These are phyloP conservation scores for Skeletonema grethae DNA, from an alignment of 108 stramenopile species.

Conservation along the genomic window DNA sequence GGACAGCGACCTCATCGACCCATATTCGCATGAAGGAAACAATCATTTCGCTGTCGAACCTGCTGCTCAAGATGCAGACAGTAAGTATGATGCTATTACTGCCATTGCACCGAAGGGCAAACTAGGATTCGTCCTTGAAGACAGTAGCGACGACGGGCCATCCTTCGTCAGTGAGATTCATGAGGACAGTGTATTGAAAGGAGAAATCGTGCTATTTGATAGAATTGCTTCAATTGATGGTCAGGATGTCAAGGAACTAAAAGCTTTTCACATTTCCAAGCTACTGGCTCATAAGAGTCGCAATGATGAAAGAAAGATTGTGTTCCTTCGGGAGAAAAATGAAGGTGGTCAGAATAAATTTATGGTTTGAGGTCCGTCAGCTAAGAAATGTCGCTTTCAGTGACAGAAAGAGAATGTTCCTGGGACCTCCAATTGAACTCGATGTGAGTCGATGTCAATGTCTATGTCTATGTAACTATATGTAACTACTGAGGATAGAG, in stretches of 20 bases:
- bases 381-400: too few species aligned
- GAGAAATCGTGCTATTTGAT: conserved; percentile 52
- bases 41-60: background rate
- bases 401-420: too few species aligned
- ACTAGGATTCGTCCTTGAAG: conserved; percentile 17
- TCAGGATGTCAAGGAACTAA: conserved; percentile 47
- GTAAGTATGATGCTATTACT: background rate
- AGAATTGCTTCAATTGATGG: conserved; percentile 64
- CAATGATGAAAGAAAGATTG: conserved; percentile 25
- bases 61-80: background rate
- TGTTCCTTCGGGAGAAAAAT: conserved; percentile 16
- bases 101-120: conserved; percentile 19
- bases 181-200: conserved; percentile 41
- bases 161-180: conserved; percentile 23
- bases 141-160: conserved; percentile 17
- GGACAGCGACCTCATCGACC: background rate
- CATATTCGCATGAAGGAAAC: background rate
- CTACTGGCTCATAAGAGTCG: conserved; percentile 32
- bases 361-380: too few species aligned
- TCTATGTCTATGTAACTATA: background rate
- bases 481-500: background rate
- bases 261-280: conserved; percentile 35
- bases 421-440: too few species aligned
- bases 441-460: background rate
- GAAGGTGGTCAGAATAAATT: background rate